These are phyloP conservation scores for Entomortierella parvispora DNA, from an alignment of 192 early-diverging fungal species.

Conservation along the genomic window DNA sequence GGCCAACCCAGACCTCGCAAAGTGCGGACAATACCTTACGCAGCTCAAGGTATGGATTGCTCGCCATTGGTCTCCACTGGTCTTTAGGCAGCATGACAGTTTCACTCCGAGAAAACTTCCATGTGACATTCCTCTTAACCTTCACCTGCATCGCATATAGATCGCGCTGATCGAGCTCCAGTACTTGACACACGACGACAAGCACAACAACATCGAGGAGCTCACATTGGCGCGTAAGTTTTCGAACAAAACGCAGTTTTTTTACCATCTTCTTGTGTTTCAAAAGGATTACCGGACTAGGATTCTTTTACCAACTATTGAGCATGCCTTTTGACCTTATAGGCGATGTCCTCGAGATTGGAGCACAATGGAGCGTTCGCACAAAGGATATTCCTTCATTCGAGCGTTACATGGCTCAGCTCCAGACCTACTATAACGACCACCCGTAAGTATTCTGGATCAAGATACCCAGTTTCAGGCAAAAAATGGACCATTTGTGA, in stretches of 20 bases:
- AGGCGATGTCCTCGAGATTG: constrained; percentile 92
- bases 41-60: constrained; percentile 74
- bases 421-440: constrained; percentile 89
- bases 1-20: constrained; percentile 71
- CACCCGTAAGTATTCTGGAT: constrained; percentile 59
- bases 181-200: constrained; percentile 56
- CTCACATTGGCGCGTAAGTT: constrained; percentile 53
- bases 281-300: no score
- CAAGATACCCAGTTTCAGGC: not conserved
- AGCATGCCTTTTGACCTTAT: not conserved
- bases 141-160: no score
- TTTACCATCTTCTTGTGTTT: no score
- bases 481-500: no score
- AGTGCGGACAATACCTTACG: constrained; percentile 71
- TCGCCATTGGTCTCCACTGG: no score
- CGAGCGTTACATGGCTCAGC: constrained; percentile 94
- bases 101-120: no score
- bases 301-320: not conserved
- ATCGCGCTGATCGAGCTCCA: constrained; percentile 61
- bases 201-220: constrained; percentile 46
- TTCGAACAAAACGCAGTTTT: not conserved
- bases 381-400: constrained; percentile 92
- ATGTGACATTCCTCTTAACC: no score
- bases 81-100: not conserved
- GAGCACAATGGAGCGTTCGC: constrained; percentile 88